A percentile compares a stretch with the other conserved stretches of the same genome.
Conservation (phyloP, 345 rosid species). For the Gossypium herbaceum region DNA sequence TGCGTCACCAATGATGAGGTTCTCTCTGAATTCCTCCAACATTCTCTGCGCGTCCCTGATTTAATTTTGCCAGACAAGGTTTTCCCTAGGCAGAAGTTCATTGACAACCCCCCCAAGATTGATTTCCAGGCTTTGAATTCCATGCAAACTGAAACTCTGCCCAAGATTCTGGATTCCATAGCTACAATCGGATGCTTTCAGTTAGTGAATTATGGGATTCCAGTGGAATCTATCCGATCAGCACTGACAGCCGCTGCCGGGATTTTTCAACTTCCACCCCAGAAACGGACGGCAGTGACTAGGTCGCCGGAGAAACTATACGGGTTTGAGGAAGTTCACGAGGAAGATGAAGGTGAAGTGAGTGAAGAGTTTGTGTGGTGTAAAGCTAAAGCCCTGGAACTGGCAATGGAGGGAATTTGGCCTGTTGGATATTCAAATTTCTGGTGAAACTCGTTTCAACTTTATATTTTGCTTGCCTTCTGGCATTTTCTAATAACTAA, state of each 20-base stretch:
- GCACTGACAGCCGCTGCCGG: constrained; percentile 41
- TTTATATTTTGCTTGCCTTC: neutral
- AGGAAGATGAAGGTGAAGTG: constrained; percentile 44
- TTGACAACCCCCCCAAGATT: constrained; percentile 54
- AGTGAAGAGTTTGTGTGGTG: constrained; percentile 69
- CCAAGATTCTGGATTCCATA: constrained; percentile 47
- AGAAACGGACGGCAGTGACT: constrained; percentile 31
- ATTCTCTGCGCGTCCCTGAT: constrained; percentile 73
- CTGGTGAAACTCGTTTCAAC: constrained; percentile 35
- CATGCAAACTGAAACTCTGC: constrained; percentile 23
- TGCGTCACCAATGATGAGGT: constrained; percentile 68
- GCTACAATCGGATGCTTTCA: constrained; percentile 76
- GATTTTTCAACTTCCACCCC: constrained; percentile 37
- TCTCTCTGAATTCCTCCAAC: constrained; percentile 73
- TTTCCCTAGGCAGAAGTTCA: constrained; percentile 64
- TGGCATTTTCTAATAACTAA: neutral
- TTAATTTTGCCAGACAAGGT: constrained; percentile 71
- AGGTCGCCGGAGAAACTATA: constrained; percentile 44
- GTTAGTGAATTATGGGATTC: constrained; percentile 60
- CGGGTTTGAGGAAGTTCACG: constrained; percentile 55
- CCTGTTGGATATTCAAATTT: constrained; percentile 53
- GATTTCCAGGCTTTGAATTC: constrained; percentile 42
- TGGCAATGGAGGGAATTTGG: constrained; percentile 58
- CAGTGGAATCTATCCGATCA: constrained; percentile 30
- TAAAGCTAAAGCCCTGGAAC: constrained; percentile 32